Conservation (phyloP, 768 basidiomycete species). For the Phylloporus scabripes region DNA sequence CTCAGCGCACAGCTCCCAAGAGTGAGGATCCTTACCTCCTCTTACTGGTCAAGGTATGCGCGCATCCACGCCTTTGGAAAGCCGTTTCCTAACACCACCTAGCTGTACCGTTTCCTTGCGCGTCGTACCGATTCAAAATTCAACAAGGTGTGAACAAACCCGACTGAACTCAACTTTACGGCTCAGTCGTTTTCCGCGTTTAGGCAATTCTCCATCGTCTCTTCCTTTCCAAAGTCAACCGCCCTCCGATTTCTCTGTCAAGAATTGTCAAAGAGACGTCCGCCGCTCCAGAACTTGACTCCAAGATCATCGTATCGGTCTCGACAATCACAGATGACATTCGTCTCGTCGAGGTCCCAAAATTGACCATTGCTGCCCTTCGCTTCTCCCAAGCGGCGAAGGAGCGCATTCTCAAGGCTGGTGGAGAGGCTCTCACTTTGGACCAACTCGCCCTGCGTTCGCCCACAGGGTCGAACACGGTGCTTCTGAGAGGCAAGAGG, state of each 20-base stretch:
- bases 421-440: conserved; percentile 91
- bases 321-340: conserved; percentile 95
- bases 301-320: conserved; percentile 85
- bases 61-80: conserved; percentile 7
- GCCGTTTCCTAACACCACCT: conserved; percentile 8
- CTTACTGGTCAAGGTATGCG: conserved; percentile 88
- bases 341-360: conserved; percentile 80
- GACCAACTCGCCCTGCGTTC: conserved; percentile 95
- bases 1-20: conserved; percentile 88
- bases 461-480: conserved; percentile 92
- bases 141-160: conserved; percentile 67
- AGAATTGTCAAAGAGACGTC: conserved; percentile 81
- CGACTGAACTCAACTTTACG: neutral
- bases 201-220: conserved; percentile 93
- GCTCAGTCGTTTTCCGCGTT: conserved; percentile 17
- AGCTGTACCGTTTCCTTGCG: conserved; percentile 99
- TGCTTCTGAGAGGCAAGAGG: conserved; percentile 88
- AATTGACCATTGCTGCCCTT: conserved; percentile 89
- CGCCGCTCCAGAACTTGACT: conserved; percentile 55
- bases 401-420: conserved; percentile 93
- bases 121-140: conserved; percentile 93
- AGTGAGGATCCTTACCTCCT: conserved; percentile 99
- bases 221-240: conserved; percentile 96
- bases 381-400: conserved; percentile 90
- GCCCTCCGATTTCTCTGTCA: conserved; percentile 92